A percentile compares a stretch with the other conserved stretches of the same genome.
Evolutionary conservation across 768 basidiomycete species (phyloP).

Genomic region (Leccinum rimulosum): DNA sequence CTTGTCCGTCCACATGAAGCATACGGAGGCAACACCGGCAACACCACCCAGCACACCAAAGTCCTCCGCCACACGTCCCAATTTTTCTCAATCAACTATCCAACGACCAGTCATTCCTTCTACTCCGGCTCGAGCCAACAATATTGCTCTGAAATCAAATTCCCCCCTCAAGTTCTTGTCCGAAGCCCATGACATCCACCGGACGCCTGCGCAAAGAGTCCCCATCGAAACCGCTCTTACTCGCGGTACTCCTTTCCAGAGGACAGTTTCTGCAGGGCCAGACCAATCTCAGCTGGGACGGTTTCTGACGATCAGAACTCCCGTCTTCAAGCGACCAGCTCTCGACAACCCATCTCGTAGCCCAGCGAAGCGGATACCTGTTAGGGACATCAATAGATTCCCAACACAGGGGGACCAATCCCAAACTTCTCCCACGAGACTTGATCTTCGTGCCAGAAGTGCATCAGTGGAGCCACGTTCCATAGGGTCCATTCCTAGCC

Average conservation of each 20-base stretch:
- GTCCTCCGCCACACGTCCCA: constrained; percentile 11
- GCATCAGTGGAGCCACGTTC: constrained; percentile 37
- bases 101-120: constrained; percentile 31
- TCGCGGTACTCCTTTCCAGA: constrained; percentile 49
- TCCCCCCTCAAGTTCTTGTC: constrained; percentile 36
- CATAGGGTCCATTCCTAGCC: constrained; percentile 7
- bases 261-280: constrained; percentile 31
- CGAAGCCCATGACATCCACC: constrained; percentile 38
- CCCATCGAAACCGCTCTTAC: constrained; percentile 51
- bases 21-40: constrained; percentile 16
- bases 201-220: constrained; percentile 66
- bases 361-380: constrained; percentile 34
- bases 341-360: constrained; percentile 38
- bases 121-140: constrained; percentile 27
- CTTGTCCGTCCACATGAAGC: constrained; percentile 8
- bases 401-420: constrained; percentile 17
- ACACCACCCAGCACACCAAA: constrained; percentile 20
- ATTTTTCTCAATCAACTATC: constrained; percentile 16
- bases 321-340: constrained; percentile 42
- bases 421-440: constrained; percentile 16
- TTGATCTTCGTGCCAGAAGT: constrained; percentile 28
- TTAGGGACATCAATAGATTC: constrained; percentile 27
- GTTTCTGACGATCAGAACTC: constrained; percentile 18
- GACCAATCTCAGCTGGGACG: constrained; percentile 22
- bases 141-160: constrained; percentile 5